These are phyloP conservation scores for Podila clonocystis DNA, from an alignment of 192 early-diverging fungal species.

Conservation along the genomic window DNA sequence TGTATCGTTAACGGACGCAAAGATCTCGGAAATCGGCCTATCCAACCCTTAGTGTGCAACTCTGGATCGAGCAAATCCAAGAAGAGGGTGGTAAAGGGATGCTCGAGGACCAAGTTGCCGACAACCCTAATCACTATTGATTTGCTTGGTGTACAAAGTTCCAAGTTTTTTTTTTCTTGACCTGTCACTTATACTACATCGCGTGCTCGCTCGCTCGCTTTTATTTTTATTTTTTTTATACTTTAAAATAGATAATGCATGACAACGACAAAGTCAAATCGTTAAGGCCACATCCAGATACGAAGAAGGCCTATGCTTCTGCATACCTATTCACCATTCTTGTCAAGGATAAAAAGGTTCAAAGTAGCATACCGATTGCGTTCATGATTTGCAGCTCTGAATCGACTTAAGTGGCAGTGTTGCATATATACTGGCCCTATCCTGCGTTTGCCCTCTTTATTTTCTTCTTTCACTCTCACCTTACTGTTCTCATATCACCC, in stretches of 20 bases:
- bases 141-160: conserved; percentile 27
- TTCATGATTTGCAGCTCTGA: conserved; percentile 29
- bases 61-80: conserved; percentile 18
- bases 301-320: neutral
- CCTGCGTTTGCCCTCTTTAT: too few relatives aligned
- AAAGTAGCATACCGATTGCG: conserved; percentile 12
- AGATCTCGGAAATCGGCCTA: conserved; percentile 15
- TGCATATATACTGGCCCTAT: neutral
- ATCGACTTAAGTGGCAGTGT: conserved; percentile 2
- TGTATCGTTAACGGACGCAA: conserved; percentile 25
- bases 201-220: too few relatives aligned
- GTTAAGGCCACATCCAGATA: neutral
- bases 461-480: too few relatives aligned
- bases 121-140: neutral
- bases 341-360: conserved; percentile 16
- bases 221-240: neutral
- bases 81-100: conserved; percentile 11
- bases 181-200: too few relatives aligned
- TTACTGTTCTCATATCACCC: too few relatives aligned
- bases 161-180: neutral
- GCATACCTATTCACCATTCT: conserved; percentile 18
- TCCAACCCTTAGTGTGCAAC: conserved; percentile 6
- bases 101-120: neutral
- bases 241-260: conserved; percentile 5
- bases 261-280: conserved; percentile 19